These are phyloP conservation scores for Penicillium malachiteum DNA, from an alignment of 495 filamentous ascomycete genomes.

Conservation along the genomic window DNA sequence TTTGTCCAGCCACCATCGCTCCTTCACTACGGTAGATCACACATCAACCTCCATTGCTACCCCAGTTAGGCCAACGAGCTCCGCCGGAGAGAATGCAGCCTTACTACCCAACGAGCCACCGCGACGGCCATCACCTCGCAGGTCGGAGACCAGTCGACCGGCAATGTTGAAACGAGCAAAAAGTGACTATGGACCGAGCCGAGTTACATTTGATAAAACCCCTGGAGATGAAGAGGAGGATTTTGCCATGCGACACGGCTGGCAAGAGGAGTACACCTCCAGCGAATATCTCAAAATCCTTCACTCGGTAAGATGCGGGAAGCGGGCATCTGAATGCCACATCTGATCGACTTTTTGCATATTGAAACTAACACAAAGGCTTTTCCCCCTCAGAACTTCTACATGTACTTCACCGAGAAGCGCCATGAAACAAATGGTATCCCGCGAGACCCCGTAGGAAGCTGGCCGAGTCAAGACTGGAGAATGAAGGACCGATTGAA, in stretches of 20 bases:
- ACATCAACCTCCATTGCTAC: slow-evolving; percentile 24
- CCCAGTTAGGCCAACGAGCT: slow-evolving; percentile 34
- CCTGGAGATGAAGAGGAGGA: slow-evolving; percentile 45
- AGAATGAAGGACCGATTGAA: slow-evolving; percentile 95
- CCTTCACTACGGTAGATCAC: slow-evolving; percentile 38
- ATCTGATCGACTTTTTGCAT: not conserved
- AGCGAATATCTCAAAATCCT: slow-evolving; percentile 57
- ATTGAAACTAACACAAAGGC: slow-evolving; percentile 12
- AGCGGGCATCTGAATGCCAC: not conserved
- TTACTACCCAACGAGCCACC: slow-evolving; percentile 20
- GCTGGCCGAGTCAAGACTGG: slow-evolving; percentile 81
- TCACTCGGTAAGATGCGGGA: slow-evolving; percentile 50
- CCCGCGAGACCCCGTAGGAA: slow-evolving; percentile 63
- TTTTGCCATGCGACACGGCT: slow-evolving; percentile 61
- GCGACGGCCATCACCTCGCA: slow-evolving; percentile 30
- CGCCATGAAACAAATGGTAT: slow-evolving; percentile 95
- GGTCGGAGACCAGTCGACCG: slow-evolving; percentile 44
- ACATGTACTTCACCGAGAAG: slow-evolving; percentile 99
- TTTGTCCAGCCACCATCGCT: slow-evolving; percentile 37
- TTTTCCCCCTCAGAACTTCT: slow-evolving; percentile 57
- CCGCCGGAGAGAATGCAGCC: slow-evolving; percentile 31
- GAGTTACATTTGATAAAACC: slow-evolving; percentile 35
- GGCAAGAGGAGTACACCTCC: slow-evolving; percentile 61
- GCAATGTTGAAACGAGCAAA: slow-evolving; percentile 65
- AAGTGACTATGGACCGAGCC: slow-evolving; percentile 63